Conservation (phyloP, 2,329 filamentous ascomycete genomes). For the Chalaropsis thielavioides region DNA sequence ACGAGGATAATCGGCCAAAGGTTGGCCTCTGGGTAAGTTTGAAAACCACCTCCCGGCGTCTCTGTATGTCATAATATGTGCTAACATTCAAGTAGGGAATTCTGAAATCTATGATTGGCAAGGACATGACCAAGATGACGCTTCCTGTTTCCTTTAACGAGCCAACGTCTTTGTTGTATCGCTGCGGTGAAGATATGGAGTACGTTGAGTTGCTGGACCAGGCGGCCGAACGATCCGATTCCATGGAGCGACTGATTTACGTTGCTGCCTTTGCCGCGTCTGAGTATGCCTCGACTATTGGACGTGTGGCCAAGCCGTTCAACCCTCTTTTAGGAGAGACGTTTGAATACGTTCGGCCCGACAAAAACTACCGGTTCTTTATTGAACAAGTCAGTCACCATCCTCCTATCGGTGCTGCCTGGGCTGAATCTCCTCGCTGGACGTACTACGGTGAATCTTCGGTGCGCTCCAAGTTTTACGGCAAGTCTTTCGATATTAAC, state of each 20-base stretch:
- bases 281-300: slow-evolving; percentile 93
- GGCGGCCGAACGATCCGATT: slow-evolving; percentile 71
- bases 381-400: slow-evolving; percentile 98
- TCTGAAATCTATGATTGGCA: slow-evolving; percentile 97
- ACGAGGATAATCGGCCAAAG: slow-evolving; percentile 83
- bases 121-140: slow-evolving; percentile 99
- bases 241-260: slow-evolving; percentile 83
- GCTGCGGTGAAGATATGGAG: slow-evolving; percentile 95
- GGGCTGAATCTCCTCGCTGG: slow-evolving; percentile 86
- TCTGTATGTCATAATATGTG: background rate
- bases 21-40: slow-evolving; percentile 81
- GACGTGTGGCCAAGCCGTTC: slow-evolving; percentile 93
- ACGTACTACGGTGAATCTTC: slow-evolving; percentile 95
- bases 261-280: slow-evolving; percentile 91
- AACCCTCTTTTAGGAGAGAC: slow-evolving; percentile 94
- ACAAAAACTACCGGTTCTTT: slow-evolving; percentile 97
- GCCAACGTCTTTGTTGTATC: slow-evolving; percentile 85
- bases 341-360: slow-evolving; percentile 87
- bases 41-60: background rate
- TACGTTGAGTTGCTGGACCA: slow-evolving; percentile 85
- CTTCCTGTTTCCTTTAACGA: slow-evolving; percentile 97
- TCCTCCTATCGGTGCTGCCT: slow-evolving; percentile 83
- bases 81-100: slow-evolving; percentile 50
- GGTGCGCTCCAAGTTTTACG: slow-evolving; percentile 93
- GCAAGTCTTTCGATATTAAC: slow-evolving; percentile 94